Evolutionary conservation across 345 rosid species (phyloP).

Genomic region (Brassica nigra): DNA sequence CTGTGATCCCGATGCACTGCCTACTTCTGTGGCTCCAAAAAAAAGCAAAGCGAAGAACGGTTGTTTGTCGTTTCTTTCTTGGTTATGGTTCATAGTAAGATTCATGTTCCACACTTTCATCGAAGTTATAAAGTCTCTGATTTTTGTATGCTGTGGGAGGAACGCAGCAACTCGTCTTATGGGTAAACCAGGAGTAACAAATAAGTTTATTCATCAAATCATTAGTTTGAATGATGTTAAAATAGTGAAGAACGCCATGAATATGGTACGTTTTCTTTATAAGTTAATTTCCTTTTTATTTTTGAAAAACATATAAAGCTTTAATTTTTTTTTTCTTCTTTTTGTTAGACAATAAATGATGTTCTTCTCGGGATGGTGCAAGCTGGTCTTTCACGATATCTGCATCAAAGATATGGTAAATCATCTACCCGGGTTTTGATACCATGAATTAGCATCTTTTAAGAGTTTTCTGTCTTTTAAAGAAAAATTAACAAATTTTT

Average conservation of each 20-base stretch:
- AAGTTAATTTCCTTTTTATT: too few species aligned
- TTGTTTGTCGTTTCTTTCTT: conserved; percentile 25
- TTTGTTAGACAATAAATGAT: conserved; percentile 46
- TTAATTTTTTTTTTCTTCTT: too few species aligned
- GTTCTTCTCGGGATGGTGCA: conserved; percentile 58
- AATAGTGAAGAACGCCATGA: conserved; percentile 13
- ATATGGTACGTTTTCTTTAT: conserved; percentile 14
- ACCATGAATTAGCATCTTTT: too few species aligned
- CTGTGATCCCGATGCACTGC: conserved; percentile 49
- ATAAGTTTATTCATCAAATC: conserved; percentile 42
- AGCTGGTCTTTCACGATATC: conserved; percentile 61
- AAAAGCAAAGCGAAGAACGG: background rate
- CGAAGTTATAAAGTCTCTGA: conserved; percentile 42
- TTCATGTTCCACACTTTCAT: conserved; percentile 51
- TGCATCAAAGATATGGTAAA: conserved; percentile 53
- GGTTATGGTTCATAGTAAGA: conserved; percentile 42
- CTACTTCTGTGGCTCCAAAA: conserved; percentile 30
- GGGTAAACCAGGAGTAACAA: conserved; percentile 31
- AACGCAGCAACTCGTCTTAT: conserved; percentile 46
- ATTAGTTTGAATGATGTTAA: conserved; percentile 59
- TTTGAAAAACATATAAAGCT: too few species aligned
- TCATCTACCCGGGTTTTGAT: background rate
- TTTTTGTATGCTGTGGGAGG: conserved; percentile 27
- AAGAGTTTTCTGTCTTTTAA: too few species aligned
- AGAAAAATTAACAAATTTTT: too few species aligned